Base-by-base conservation (phyloP, 108 stramenopile genomes). In the Nannochloropsis gaditana region DNA sequence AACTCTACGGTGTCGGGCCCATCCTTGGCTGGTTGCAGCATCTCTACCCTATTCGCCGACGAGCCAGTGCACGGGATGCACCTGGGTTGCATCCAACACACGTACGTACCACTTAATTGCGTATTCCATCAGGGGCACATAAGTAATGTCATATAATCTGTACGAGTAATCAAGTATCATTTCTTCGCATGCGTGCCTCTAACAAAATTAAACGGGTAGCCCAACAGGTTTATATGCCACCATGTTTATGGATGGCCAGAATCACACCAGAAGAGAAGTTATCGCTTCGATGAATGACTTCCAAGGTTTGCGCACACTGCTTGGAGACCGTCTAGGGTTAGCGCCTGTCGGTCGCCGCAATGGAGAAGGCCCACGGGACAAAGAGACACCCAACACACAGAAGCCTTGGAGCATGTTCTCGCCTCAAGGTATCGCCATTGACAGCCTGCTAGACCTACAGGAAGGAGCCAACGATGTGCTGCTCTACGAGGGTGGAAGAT, bases 401-500 rank as follows among this genome's bases (percentile, higher is more conserved):
- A 15, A 73, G 59, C 59, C 59, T 73, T 73, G 59, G 59, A n/a
- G 19, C 59, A 73, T 73, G 59, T 73, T 73, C 59, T n/a, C 59
- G 19, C 59, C 59, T 6, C 59, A 73, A 8, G 59, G 59, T n/a
- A 15, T 73, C 19, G 19, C 59, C n/a, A n/a, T 73, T 15, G 59
- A 73, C 8, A 73, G 59, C 59, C n/a, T 73, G 59, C 59, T 73
- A n/a, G 59, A 73, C 59, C 59, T 73, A n/a, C 59, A 73, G 8
- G 59, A 73, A 73, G 59, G 59, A 73, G 6, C 59, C 4, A 73
- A 73, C 59, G 59, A 73, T n/a, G 8, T 73, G 8, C n/a, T 73
- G 59, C 59, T 73, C 2, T 73, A 73, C n/a, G 59, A 84, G 87
- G 88, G 88, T 6, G 88, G 88, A 9, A 83, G 82, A 44, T 89